These are phyloP conservation scores for Leccinum truebloodii DNA, from an alignment of 768 basidiomycete species.

Conservation along the genomic window DNA sequence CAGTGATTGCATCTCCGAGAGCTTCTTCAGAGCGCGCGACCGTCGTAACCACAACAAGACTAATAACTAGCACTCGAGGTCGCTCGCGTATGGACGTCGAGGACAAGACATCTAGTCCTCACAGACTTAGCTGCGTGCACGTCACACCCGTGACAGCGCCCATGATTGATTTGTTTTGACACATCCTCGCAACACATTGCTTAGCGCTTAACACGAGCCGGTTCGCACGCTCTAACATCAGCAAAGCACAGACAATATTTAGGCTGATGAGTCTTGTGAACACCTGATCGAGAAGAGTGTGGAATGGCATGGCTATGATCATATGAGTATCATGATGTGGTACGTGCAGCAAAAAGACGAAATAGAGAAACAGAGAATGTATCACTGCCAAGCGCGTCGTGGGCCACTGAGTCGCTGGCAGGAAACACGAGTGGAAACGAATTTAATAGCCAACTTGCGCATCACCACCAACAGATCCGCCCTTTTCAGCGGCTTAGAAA, in stretches of 20 bases:
- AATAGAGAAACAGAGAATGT: conserved; percentile 29
- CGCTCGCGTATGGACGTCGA: neutral
- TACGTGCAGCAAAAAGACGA: conserved; percentile 33
- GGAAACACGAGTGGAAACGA: conserved; percentile 41
- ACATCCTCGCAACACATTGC: neutral
- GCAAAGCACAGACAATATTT: conserved; percentile 19
- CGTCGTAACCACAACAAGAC: neutral
- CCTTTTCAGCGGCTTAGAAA: conserved; percentile 90
- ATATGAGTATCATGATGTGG: conserved; percentile 28
- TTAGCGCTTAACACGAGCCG: neutral
- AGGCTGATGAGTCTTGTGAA: conserved; percentile 33
- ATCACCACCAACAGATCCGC: conserved; percentile 78
- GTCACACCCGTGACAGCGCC: conserved; percentile 20
- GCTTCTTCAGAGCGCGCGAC: neutral
- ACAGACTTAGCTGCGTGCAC: conserved; percentile 1
- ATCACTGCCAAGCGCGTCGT: conserved; percentile 7
- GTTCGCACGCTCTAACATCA: conserved; percentile 28
- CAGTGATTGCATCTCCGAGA: conserved; percentile 30
- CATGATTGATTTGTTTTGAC: conserved; percentile 12
- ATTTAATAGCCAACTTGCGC: conserved; percentile 69
- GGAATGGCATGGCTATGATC: conserved; percentile 30
- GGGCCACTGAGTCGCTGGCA: conserved; percentile 13
- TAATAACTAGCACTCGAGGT: no score
- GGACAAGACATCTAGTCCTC: neutral
- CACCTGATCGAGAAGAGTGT: conserved; percentile 26